These are phyloP conservation scores for Theileria orientalis DNA, from an alignment of 169 alveolate species.

Conservation along the genomic window DNA sequence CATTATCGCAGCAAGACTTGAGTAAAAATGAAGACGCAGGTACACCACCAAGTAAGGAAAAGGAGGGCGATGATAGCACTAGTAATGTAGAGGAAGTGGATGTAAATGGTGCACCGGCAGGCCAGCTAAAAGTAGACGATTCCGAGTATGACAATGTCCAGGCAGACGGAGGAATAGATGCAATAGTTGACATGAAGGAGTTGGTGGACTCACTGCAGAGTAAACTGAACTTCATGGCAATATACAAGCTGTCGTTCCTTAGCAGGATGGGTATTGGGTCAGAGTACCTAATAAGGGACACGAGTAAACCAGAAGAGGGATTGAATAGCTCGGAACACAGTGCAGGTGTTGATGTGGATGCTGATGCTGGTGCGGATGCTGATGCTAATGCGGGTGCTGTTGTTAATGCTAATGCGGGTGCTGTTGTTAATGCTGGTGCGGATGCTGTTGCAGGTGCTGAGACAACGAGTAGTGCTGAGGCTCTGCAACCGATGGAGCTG, in stretches of 20 bases:
- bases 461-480: not conserved
- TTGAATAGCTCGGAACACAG: too few species aligned
- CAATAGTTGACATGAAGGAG: not conserved
- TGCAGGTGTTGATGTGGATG: too few species aligned
- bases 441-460: too few species aligned
- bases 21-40: too few species aligned
- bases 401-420: too few species aligned
- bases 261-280: not conserved
- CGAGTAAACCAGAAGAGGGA: too few species aligned
- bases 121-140: not conserved
- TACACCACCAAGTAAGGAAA: too few species aligned
- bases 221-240: slow-evolving; percentile 22
- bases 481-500: not conserved
- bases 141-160: not conserved
- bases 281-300: too few species aligned
- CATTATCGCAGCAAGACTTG: too few species aligned
- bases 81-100: not conserved
- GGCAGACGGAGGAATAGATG: not conserved
- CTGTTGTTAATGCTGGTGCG: too few species aligned
- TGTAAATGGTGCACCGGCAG: not conserved
- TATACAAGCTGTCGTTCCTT: slow-evolving; percentile 22
- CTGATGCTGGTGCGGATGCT: too few species aligned
- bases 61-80: not conserved
- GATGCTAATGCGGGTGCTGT: too few species aligned
- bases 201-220: not conserved